Conservation (phyloP, 257 asterid genomes). For the Nicotiana obtusifolia region DNA sequence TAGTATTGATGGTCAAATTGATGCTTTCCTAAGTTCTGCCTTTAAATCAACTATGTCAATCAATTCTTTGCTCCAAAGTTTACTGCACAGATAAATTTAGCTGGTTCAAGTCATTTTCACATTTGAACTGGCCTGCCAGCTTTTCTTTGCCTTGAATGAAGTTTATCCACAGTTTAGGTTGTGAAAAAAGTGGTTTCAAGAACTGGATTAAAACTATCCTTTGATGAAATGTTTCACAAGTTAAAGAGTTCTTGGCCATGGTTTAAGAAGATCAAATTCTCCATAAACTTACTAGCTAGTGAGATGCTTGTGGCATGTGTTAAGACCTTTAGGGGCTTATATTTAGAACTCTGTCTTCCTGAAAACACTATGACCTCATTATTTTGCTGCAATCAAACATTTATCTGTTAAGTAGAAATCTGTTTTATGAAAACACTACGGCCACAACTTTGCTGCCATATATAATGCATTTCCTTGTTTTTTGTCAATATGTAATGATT, state of each 20-base stretch:
- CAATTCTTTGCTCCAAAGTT: background rate
- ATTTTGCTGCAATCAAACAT: background rate
- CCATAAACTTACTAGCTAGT: background rate
- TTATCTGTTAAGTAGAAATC: background rate
- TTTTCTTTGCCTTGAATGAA: background rate
- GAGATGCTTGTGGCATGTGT: background rate
- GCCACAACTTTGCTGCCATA: background rate
- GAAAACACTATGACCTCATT: background rate
- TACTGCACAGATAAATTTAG: background rate
- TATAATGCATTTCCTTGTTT: background rate
- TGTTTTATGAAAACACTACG: background rate
- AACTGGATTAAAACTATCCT: background rate
- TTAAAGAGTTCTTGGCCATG: background rate
- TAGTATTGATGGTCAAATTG: background rate
- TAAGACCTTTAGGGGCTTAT: background rate
- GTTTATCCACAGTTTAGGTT: background rate
- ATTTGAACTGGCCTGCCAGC: background rate
- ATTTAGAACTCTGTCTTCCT: background rate
- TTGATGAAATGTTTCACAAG: background rate
- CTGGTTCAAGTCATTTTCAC: conserved; percentile 1
- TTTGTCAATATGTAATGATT: background rate
- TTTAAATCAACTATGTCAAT: background rate
- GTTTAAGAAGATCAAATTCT: background rate
- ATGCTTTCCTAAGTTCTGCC: conserved; percentile 1
- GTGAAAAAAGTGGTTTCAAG: background rate